Conservation (phyloP, 1,139 yeast species). For the Kurtzmaniella quercitrusa region DNA sequence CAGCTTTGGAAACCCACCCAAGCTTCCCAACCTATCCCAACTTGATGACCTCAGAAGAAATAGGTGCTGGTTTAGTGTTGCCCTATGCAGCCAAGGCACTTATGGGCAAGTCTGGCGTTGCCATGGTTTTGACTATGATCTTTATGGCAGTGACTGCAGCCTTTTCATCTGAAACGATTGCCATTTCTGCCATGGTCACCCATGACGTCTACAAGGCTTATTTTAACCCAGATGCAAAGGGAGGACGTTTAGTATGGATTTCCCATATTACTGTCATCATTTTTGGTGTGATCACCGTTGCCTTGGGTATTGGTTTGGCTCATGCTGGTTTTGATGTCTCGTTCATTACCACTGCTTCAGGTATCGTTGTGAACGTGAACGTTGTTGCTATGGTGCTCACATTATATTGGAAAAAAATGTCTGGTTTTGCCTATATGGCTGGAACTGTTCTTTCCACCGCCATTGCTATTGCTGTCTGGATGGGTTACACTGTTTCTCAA, state of each 20-base stretch:
- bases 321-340: constrained; percentile 27
- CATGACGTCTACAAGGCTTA: constrained; percentile 34
- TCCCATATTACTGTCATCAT: constrained; percentile 23
- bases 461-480: constrained; percentile 46
- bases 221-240: constrained; percentile 31
- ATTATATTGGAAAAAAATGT: constrained; percentile 47
- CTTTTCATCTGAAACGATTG: constrained; percentile 34
- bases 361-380: constrained; percentile 25
- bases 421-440: constrained; percentile 33
- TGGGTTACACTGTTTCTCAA: constrained; percentile 34
- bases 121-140: constrained; percentile 29
- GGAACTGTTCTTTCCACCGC: constrained; percentile 47
- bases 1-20: constrained; percentile 26
- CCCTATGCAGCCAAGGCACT: constrained; percentile 20
- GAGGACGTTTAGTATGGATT: constrained; percentile 25
- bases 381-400: constrained; percentile 31
- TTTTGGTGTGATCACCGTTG: constrained; percentile 26
- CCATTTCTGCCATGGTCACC: constrained; percentile 31
- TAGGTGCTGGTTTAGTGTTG: constrained; percentile 15
- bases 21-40: constrained; percentile 28
- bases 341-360: constrained; percentile 29
- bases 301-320: constrained; percentile 28
- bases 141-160: constrained; percentile 41
- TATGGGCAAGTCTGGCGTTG: constrained; percentile 32
- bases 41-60: constrained; percentile 13